Conservation (phyloP, 306 rosid species). For the Neltuma alba region DNA sequence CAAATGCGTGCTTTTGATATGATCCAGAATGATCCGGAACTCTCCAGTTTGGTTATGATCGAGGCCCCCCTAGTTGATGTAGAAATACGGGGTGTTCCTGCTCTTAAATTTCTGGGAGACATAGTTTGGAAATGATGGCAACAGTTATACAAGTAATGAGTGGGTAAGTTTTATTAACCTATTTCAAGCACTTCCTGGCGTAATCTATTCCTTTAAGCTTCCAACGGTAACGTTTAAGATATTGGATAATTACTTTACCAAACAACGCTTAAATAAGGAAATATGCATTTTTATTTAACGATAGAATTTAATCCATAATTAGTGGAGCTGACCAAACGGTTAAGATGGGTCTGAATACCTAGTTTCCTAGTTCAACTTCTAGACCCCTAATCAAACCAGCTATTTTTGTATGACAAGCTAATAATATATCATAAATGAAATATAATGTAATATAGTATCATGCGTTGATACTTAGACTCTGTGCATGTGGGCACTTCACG, state of each 20-base stretch:
- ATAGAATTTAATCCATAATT: neutral
- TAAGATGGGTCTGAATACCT: neutral
- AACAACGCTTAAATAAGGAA: neutral
- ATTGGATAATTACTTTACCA: neutral
- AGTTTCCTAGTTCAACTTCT: neutral
- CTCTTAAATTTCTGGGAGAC: slow-evolving; percentile 88
- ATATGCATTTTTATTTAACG: neutral
- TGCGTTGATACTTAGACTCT: neutral
- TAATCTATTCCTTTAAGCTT: neutral
- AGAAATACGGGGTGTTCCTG: slow-evolving; percentile 98
- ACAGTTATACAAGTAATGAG: slow-evolving; percentile 19
- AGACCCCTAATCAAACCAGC: neutral
- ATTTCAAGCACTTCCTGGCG: neutral
- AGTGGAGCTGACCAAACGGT: neutral
- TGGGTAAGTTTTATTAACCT: slow-evolving; percentile 35
- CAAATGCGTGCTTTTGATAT: slow-evolving; percentile 87
- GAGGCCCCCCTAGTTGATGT: slow-evolving; percentile 95
- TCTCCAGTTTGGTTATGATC: slow-evolving; percentile 63
- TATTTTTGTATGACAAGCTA: neutral
- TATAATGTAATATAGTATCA: neutral
- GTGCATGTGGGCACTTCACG: neutral
- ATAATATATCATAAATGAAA: neutral
- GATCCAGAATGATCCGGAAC: slow-evolving; percentile 73
- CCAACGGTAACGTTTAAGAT: neutral
- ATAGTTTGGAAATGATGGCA: slow-evolving; percentile 79